Percentiles rank a stretch among this genome's conserved stretches.
phyloP scores from a whole-genome alignment of 768 basidiomycete genomes.

The Lepiota venenata region DNA sequence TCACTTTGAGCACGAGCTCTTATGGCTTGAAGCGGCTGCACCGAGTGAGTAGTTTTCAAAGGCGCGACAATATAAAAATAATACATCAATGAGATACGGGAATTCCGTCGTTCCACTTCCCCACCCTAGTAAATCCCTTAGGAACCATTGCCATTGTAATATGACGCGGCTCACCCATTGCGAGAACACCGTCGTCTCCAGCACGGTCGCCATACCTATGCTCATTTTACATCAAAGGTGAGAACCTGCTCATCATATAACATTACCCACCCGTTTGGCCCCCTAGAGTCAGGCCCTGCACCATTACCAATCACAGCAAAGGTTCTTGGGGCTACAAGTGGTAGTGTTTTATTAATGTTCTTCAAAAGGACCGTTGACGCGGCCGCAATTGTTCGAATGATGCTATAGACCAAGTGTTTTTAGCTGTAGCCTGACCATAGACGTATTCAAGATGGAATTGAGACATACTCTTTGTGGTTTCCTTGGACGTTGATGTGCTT shows the following conservation, averaged over 20 bases:
- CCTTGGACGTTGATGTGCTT: constrained; percentile 54
- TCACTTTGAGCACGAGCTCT: constrained; percentile 33
- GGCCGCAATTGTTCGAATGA: constrained; percentile 58
- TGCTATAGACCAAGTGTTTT: constrained; percentile 22
- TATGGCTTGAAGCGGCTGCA: constrained; percentile 43
- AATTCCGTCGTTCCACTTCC: constrained; percentile 48
- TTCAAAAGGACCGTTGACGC: constrained; percentile 65
- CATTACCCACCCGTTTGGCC: constrained; percentile 51
- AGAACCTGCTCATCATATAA: background rate
- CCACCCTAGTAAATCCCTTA: constrained; percentile 32
- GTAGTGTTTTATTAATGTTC: constrained; percentile 43
- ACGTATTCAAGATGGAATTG: background rate
- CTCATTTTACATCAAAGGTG: background rate
- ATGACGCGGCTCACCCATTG: constrained; percentile 41
- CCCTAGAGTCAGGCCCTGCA: constrained; percentile 47
- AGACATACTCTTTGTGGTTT: constrained; percentile 44
- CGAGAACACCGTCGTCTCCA: constrained; percentile 57
- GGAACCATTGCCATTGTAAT: background rate
- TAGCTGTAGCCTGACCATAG: background rate
- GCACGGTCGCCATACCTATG: constrained; percentile 46
- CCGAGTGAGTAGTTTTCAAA: background rate
- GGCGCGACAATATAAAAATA: constrained; percentile 9
- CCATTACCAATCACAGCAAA: constrained; percentile 60
- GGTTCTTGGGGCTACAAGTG: constrained; percentile 41
- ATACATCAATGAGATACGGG: constrained; percentile 47